Conservation (phyloP, 768 basidiomycete species). For the Imleria badia region DNA sequence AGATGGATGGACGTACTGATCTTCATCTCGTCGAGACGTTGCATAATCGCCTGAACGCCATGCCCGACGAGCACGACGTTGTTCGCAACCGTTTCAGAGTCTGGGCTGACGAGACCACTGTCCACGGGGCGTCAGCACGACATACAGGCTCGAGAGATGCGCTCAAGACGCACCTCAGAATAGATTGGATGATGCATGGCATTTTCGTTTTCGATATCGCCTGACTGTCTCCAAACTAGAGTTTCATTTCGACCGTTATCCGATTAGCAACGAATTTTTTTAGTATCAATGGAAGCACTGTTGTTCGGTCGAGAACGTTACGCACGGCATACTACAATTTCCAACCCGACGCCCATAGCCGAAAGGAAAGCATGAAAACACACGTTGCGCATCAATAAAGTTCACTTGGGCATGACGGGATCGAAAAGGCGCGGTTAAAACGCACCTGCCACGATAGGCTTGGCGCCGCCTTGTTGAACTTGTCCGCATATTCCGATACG, state of each 20-base stretch:
- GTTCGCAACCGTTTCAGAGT: slow-evolving; percentile 71
- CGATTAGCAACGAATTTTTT: neutral
- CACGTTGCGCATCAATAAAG: slow-evolving; percentile 12
- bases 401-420: slow-evolving; percentile 12
- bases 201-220: slow-evolving; percentile 63
- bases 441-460: slow-evolving; percentile 75
- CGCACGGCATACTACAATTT: slow-evolving; percentile 61
- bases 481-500: slow-evolving; percentile 67
- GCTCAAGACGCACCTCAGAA: slow-evolving; percentile 55
- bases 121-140: slow-evolving; percentile 1
- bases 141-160: neutral
- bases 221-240: slow-evolving; percentile 78
- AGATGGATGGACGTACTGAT: slow-evolving; percentile 54
- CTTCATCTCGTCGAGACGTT: slow-evolving; percentile 73
- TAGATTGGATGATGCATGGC: slow-evolving; percentile 68
- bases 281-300: slow-evolving; percentile 2
- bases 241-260: slow-evolving; percentile 8
- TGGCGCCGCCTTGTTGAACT: slow-evolving; percentile 59
- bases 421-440: slow-evolving; percentile 16
- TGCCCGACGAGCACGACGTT: slow-evolving; percentile 72
- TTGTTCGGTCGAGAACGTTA: slow-evolving; percentile 4
- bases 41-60: slow-evolving; percentile 51
- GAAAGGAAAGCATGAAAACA: neutral
- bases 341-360: neutral
- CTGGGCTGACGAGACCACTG: slow-evolving; percentile 74